These are phyloP conservation scores for Erythrophleum fordii DNA, from an alignment of 306 rosid genomes.

Conservation along the genomic window DNA sequence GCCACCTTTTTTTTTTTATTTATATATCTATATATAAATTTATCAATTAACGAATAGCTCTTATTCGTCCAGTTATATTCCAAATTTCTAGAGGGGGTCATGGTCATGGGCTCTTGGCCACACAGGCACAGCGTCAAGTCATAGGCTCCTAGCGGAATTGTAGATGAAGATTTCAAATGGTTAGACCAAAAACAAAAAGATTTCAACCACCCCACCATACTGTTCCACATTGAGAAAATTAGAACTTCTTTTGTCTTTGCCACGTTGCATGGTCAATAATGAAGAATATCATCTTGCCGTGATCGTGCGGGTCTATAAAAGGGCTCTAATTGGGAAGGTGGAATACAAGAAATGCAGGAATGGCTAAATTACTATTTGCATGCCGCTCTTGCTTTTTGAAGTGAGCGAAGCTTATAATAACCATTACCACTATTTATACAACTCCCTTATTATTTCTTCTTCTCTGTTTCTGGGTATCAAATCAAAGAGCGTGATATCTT, in stretches of 20 bases:
- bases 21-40: neutral
- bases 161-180: slow-evolving; percentile 27
- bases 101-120: slow-evolving; percentile 21
- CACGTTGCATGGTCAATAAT: slow-evolving; percentile 24
- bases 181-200: slow-evolving; percentile 9
- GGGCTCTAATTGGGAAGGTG: neutral
- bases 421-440: neutral
- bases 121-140: slow-evolving; percentile 38
- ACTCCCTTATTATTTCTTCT: neutral
- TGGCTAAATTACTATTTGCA: neutral
- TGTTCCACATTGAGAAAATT: slow-evolving; percentile 29
- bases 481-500: slow-evolving; percentile 28
- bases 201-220: neutral
- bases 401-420: neutral
- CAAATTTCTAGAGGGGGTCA: slow-evolving; percentile 24
- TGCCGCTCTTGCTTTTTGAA: neutral
- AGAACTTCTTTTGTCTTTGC: neutral
- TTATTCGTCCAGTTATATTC: slow-evolving; percentile 11
- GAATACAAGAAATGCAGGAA: neutral
- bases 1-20: neutral
- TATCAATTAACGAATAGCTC: neutral
- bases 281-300: neutral
- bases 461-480: neutral
- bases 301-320: too few species aligned
- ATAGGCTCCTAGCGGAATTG: slow-evolving; percentile 37